These are phyloP conservation scores for Ogataea dorogensis DNA, from an alignment of 805 yeast genomes.

Conservation along the genomic window DNA sequence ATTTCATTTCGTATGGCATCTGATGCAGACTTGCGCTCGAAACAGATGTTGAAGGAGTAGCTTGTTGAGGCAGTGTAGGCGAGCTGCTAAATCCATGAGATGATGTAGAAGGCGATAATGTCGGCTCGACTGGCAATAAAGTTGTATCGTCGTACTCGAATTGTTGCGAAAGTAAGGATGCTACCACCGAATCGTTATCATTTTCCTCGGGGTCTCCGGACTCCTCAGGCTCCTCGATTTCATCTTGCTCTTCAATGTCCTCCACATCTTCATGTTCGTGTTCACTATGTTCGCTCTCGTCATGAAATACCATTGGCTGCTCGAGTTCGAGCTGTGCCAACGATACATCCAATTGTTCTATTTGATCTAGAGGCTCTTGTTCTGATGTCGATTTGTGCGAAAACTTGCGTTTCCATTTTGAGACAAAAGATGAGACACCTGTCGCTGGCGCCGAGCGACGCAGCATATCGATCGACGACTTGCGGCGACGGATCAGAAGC, in stretches of 20 bases:
- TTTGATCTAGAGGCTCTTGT: not conserved
- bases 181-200: conserved; percentile 16
- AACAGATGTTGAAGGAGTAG: conserved; percentile 16
- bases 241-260: conserved; percentile 26
- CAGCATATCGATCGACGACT: conserved; percentile 25
- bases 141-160: conserved; percentile 11
- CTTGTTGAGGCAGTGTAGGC: conserved; percentile 5
- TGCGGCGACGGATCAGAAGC: conserved; percentile 14
- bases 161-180: not conserved
- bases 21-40: conserved; percentile 5
- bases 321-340: not conserved
- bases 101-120: conserved; percentile 6
- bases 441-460: conserved; percentile 10
- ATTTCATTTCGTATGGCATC: conserved; percentile 6
- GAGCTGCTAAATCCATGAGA: conserved; percentile 9
- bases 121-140: conserved; percentile 4
- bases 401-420: conserved; percentile 20
- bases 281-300: conserved; percentile 24
- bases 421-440: conserved; percentile 18
- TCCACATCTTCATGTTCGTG: conserved; percentile 22
- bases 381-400: no score
- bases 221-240: conserved; percentile 24
- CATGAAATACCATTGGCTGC: no score
- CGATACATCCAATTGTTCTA: not conserved
- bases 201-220: not conserved